A percentile compares a stretch with the other conserved stretches of the same genome.
phyloP scores from a whole-genome alignment of 2,329 filamentous ascomycete genomes.

The Botrytis elliptica region DNA sequence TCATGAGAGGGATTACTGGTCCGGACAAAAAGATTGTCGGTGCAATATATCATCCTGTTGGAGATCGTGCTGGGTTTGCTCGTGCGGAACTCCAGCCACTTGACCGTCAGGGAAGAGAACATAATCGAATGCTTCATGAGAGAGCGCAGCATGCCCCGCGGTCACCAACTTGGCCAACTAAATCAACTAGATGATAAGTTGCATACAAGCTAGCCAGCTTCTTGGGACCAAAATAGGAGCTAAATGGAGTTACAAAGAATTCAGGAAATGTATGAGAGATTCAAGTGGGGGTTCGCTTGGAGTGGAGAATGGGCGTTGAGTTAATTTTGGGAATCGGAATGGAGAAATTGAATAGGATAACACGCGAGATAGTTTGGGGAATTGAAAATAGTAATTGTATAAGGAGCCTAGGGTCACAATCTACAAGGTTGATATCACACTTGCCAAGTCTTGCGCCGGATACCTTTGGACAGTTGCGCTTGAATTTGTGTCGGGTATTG shows the following conservation, averaged over 20 bases:
- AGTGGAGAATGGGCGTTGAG: background rate
- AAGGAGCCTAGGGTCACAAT: background rate
- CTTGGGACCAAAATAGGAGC: background rate
- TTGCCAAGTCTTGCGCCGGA: too few relatives aligned
- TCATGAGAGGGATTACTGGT: background rate
- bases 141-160: background rate
- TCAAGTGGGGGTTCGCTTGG: background rate
- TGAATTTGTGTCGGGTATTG: background rate
- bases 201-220: background rate
- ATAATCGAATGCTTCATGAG: conserved; percentile 2
- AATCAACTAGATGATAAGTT: conserved; percentile 12
- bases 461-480: too few relatives aligned
- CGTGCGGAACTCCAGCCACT: background rate
- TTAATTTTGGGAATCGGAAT: background rate
- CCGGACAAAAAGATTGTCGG: background rate
- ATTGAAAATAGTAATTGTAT: background rate
- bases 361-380: background rate
- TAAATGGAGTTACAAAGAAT: background rate
- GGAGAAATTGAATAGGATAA: background rate
- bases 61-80: background rate
- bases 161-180: conserved; percentile 22
- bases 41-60: conserved; percentile 3
- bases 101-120: conserved; percentile 2
- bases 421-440: background rate
- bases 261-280: background rate